A percentile compares a stretch with the other conserved stretches of the same genome.
Evolutionary conservation across 192 early-diverging fungal species (phyloP).

Genomic region (Gaertneriomyces semiglobifer): DNA sequence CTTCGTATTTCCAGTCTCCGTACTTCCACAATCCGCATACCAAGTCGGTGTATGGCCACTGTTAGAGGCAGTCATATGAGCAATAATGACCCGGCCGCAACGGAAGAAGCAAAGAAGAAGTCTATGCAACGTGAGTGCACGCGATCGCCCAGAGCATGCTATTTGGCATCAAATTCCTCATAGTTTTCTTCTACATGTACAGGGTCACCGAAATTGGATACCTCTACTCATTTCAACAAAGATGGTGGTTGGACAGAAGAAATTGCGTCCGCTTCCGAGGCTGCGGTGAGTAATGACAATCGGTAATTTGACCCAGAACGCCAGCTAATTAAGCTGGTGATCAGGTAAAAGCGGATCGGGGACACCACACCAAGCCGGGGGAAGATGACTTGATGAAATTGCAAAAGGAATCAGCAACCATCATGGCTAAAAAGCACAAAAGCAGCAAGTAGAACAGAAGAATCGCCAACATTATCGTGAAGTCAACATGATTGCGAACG

Average conservation of each 20-base stretch:
- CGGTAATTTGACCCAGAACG: neutral
- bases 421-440: slow-evolving; percentile 3
- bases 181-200: neutral
- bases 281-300: neutral
- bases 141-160: neutral
- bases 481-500: too few species aligned
- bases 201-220: slow-evolving; percentile 3
- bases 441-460: neutral
- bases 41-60: neutral
- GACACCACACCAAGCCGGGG: slow-evolving; percentile 7
- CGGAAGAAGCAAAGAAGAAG: neutral
- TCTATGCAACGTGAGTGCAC: neutral
- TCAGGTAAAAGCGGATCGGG: slow-evolving; percentile 14
- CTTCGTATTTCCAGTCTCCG: neutral
- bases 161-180: neutral
- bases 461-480: too few species aligned
- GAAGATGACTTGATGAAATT: slow-evolving; percentile 5
- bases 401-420: slow-evolving; percentile 3
- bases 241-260: slow-evolving; percentile 17
- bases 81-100: slow-evolving; percentile 2
- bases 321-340: neutral
- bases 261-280: slow-evolving; percentile 7
- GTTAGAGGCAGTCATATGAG: slow-evolving; percentile 3
- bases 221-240: slow-evolving; percentile 9
- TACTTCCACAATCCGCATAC: neutral